Evolutionary conservation across 192 early-diverging fungal genomes (phyloP), one percentile per base, ranked within the genome.

Genomic region (Rhizoclosmatium globosum): DNA sequence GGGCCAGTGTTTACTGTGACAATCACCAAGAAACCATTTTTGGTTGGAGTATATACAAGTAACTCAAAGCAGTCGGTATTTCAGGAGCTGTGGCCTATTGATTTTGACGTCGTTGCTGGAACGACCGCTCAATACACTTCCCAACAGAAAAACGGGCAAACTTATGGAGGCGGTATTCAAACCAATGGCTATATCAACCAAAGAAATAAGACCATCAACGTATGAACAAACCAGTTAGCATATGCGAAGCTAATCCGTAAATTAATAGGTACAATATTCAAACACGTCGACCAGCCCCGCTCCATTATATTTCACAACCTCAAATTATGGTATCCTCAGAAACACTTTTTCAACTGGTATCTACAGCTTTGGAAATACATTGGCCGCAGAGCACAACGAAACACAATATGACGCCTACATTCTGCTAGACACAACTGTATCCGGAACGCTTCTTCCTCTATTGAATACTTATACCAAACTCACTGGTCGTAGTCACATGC

Each of bases 281-380:
- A 53, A 17, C 50, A 39, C 60, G 11, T 62, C 60, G 60, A 19
- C 60, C 7, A 62, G 21, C 60, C 60, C 60, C 7, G 7, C 60
- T 4, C 60, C 60, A 62, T 7, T 62, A 21, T 62, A 21, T 62
- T 62, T 21, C 60, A 62, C 60, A 9, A 62, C 19, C 15, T 31
- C 60, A 23, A 62, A 62, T 62, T 74, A 74, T 43, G 72, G 31
- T 7, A 64, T 74, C 11, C 45, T 74, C 7, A 3, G 72, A 9
- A 74, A 74, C 72, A 74, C 72, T 17, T 74, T 62, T 47, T 19
- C 72, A 9, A 31, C 72, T 9, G 72, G 72, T 13, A 4, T 62
- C 13, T 74, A 74, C 59, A 23, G 11, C 9, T 62, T 74, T 46
- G 2, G 44, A 60, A 38, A 21, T 13, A 43, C 31, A 13, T 4